These are phyloP conservation scores for Pseudogymnoascus sp. DNA, from an alignment of 2,329 filamentous ascomycete genomes.

Conservation along the genomic window DNA sequence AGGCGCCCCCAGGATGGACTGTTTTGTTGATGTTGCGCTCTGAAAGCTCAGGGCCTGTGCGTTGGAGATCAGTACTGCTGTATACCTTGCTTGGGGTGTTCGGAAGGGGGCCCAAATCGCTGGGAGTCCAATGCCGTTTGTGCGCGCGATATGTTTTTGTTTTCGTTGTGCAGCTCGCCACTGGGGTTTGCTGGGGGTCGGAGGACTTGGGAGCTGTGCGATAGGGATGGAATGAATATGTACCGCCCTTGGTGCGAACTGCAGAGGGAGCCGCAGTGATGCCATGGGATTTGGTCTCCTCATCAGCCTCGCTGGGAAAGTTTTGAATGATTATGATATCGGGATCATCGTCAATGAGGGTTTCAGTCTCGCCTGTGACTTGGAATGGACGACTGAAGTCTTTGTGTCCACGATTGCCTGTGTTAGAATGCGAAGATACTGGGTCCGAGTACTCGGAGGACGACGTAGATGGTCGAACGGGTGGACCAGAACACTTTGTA, in stretches of 20 bases:
- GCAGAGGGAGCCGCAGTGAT: neutral
- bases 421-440: neutral
- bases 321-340: constrained; percentile 7
- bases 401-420: neutral
- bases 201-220: neutral
- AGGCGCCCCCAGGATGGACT: neutral
- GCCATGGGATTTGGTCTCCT: neutral
- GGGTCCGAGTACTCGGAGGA: neutral
- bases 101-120: constrained; percentile 10
- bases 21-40: neutral
- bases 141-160: neutral
- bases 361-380: neutral
- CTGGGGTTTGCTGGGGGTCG: neutral
- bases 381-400: neutral
- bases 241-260: neutral
- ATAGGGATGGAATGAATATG: neutral
- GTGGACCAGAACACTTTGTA: neutral
- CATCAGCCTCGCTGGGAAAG: neutral
- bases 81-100: constrained; percentile 7
- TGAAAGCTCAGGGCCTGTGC: constrained; percentile 12
- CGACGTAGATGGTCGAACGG: neutral
- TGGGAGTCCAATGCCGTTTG: neutral
- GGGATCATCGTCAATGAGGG: neutral
- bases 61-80: neutral
- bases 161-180: neutral